Evolutionary conservation across 192 early-diverging fungal species (phyloP).

Genomic region (Rhizophlyctis rosea): DNA sequence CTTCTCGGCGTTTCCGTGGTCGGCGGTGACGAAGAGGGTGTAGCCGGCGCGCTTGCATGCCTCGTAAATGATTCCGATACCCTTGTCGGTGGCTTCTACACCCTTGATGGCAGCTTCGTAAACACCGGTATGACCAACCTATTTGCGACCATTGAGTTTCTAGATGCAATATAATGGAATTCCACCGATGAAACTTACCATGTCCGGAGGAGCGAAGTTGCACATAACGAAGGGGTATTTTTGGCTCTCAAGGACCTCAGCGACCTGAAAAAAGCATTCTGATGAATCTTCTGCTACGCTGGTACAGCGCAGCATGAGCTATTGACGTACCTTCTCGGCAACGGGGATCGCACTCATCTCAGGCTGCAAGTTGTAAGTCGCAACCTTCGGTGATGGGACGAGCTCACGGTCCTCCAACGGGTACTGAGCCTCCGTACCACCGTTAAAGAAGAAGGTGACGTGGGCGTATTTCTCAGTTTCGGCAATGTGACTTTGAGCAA

Average conservation of each 20-base stretch:
- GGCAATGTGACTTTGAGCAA: conserved; percentile 93
- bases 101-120: conserved; percentile 89
- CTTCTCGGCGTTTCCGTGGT: conserved; percentile 99
- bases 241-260: conserved; percentile 68
- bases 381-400: conserved; percentile 90
- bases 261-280: no score
- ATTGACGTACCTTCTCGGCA: conserved; percentile 71
- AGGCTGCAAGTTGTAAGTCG: conserved; percentile 96
- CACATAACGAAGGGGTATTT: conserved; percentile 96
- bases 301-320: background rate
- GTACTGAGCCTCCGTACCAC: conserved; percentile 93
- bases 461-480: conserved; percentile 99
- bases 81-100: conserved; percentile 92
- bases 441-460: conserved; percentile 99
- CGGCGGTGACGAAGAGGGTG: conserved; percentile 90
- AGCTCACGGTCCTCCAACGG: conserved; percentile 82
- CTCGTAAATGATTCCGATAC: conserved; percentile 88
- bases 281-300: conserved; percentile 8
- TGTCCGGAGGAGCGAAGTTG: conserved; percentile 96
- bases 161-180: no score
- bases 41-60: conserved; percentile 89
- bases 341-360: conserved; percentile 91
- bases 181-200: conserved; percentile 25
- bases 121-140: conserved; percentile 91
- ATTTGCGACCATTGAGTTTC: conserved; percentile 4